These are phyloP conservation scores for Tricholoma flavovirens DNA, from an alignment of 768 basidiomycete genomes.

Conservation along the genomic window DNA sequence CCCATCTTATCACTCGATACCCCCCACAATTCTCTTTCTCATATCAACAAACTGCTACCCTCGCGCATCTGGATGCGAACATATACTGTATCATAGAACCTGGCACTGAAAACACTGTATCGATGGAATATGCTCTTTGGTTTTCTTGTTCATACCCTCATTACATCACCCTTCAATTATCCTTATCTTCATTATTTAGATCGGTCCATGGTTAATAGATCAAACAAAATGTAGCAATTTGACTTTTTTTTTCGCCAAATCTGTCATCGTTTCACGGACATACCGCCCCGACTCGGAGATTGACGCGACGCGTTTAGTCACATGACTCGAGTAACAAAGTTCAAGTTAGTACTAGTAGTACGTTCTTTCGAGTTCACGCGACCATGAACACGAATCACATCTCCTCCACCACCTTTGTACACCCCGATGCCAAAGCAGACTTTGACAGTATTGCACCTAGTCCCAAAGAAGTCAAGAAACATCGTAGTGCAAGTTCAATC, in stretches of 20 bases:
- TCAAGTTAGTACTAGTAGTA: too few relatives aligned
- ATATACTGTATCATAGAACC: conserved; percentile 16
- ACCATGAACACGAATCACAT: not conserved
- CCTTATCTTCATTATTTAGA: not conserved
- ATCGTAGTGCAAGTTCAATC: conserved; percentile 8
- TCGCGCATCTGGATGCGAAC: conserved; percentile 8
- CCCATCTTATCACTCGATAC: not conserved
- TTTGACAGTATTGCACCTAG: conserved; percentile 6
- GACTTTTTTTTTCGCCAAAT: not conserved
- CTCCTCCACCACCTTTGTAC: not conserved
- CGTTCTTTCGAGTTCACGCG: too few relatives aligned
- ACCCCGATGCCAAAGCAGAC: conserved; percentile 4
- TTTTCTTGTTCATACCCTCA: not conserved
- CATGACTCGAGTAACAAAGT: too few relatives aligned
- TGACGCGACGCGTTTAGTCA: not conserved
- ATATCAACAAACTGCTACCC: not conserved
- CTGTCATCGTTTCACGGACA: not conserved
- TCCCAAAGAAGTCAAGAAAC: conserved; percentile 3
- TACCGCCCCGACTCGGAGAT: not conserved
- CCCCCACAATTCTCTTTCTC: not conserved
- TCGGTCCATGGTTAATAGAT: not conserved
- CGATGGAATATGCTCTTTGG: conserved; percentile 1
- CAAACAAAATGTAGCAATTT: conserved; percentile 8
- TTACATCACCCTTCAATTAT: not conserved
- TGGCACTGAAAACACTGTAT: conserved; percentile 5